These are phyloP conservation scores for Rhododendron griersonianum DNA, from an alignment of 148 eudicot genomes.

Conservation along the genomic window DNA sequence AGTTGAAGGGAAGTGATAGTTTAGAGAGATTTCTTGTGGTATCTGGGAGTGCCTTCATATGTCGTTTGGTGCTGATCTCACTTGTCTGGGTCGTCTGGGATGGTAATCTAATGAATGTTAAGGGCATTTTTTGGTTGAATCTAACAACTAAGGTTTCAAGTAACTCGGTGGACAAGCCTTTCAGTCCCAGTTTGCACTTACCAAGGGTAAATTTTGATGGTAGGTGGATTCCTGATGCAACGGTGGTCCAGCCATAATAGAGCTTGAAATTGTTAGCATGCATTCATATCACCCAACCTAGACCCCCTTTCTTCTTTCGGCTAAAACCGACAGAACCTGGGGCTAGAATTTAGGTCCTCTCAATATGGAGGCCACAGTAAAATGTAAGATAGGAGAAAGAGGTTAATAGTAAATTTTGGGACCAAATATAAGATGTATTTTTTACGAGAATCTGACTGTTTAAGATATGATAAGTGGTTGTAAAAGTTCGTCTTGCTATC, in stretches of 20 bases:
- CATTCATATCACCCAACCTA: background rate
- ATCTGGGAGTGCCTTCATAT: background rate
- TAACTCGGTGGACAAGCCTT: background rate
- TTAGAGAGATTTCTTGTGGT: background rate
- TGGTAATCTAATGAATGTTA: background rate
- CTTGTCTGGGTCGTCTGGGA: background rate
- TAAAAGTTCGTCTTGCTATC: background rate
- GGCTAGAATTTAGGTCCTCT: background rate
- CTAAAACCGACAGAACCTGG: background rate
- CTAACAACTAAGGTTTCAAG: background rate
- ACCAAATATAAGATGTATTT: background rate
- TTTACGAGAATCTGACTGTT: background rate
- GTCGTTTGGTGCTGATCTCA: background rate
- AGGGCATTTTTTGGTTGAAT: background rate
- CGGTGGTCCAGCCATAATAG: background rate
- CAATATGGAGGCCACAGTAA: background rate
- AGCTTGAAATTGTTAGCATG: background rate
- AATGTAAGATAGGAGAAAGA: background rate
- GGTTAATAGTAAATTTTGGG: background rate
- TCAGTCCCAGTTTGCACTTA: background rate
- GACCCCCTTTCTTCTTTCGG: background rate
- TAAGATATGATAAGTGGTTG: background rate
- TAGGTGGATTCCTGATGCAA: background rate
- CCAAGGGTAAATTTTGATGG: background rate
- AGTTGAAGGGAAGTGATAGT: background rate